Conservation (phyloP, 2,329 filamentous ascomycete genomes). For the Sporothrix phasma region DNA sequence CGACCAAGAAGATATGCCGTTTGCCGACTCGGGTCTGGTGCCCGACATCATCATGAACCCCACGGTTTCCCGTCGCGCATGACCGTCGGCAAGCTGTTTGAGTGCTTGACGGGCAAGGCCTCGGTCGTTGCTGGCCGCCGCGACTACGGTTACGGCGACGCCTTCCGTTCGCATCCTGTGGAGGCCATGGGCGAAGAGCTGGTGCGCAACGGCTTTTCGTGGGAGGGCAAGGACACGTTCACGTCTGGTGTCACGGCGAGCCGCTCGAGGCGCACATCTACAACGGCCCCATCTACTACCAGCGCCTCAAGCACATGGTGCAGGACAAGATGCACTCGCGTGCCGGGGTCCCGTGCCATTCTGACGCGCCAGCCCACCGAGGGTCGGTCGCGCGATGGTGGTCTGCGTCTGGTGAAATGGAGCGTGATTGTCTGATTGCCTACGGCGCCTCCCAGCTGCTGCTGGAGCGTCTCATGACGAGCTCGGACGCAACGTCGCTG, state of each 20-base stretch:
- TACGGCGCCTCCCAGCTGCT: constrained; percentile 91
- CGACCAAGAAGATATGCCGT: constrained; percentile 93
- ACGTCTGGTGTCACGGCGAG: constrained; percentile 95
- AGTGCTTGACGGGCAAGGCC: constrained; percentile 89
- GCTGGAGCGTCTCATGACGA: constrained; percentile 88
- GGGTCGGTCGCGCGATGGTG: constrained; percentile 84
- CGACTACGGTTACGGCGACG: constrained; percentile 73
- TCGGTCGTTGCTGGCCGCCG: constrained; percentile 75
- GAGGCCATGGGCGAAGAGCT: constrained; percentile 83
- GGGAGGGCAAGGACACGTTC: constrained; percentile 94
- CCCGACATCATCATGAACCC: constrained; percentile 99
- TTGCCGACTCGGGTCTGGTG: constrained; percentile 80
- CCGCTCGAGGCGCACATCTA: constrained; percentile 92
- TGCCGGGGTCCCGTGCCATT: constrained; percentile 84
- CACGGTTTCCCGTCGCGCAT: constrained; percentile 99
- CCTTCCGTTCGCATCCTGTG: constrained; percentile 74
- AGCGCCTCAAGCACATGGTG: constrained; percentile 99
- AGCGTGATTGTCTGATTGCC: constrained; percentile 93
- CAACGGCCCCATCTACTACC: constrained; percentile 98
- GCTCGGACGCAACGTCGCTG: constrained; percentile 78
- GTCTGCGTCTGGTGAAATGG: constrained; percentile 93
- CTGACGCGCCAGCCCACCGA: constrained; percentile 93
- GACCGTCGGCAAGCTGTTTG: constrained; percentile 97
- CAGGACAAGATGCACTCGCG: constrained; percentile 99
- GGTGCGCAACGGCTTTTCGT: constrained; percentile 82